Evolutionary conservation across 225 moss, liverwort and hornwort genomes (phyloP).

Genomic region (Physcomitrellopsis africana): DNA sequence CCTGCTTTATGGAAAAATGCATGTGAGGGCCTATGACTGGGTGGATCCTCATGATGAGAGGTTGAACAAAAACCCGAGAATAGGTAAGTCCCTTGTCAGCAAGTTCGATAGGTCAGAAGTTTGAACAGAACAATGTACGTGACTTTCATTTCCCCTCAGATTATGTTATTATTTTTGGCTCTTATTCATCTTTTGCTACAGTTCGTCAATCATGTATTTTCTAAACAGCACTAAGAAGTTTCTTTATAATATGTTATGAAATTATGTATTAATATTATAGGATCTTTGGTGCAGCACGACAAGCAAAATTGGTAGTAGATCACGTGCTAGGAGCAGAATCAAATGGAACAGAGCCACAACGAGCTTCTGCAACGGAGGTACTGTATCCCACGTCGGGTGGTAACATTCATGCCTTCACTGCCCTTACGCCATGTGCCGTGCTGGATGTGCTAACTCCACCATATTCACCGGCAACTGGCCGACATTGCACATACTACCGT

Average conservation of each 20-base stretch:
- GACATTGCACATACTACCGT: conserved; percentile 96
- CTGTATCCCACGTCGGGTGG: conserved; percentile 92
- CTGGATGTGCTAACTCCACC: conserved; percentile 96
- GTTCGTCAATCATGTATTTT: too few species aligned
- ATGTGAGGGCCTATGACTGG: conserved; percentile 94
- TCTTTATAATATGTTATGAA: neutral
- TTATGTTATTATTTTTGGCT: too few species aligned
- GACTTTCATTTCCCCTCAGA: too few species aligned
- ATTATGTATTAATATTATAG: conserved; percentile 15
- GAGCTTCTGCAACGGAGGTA: conserved; percentile 68
- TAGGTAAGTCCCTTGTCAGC: conserved; percentile 40
- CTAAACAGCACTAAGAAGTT: neutral
- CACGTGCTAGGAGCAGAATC: conserved; percentile 47
- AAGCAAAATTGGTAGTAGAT: conserved; percentile 83
- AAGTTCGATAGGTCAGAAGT: too few species aligned
- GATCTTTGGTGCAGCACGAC: conserved; percentile 56
- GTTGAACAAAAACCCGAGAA: conserved; percentile 58
- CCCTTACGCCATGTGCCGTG: conserved; percentile 88
- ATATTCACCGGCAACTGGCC: conserved; percentile 63
- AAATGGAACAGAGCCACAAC: conserved; percentile 49
- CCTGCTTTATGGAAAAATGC: conserved; percentile 92
- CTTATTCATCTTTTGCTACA: too few species aligned
- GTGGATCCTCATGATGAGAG: conserved; percentile 63
- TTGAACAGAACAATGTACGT: too few species aligned
- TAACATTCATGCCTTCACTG: conserved; percentile 96